Evolutionary conservation across 805 yeast genomes (phyloP).

Genomic region (Metschnikowia lunata): DNA sequence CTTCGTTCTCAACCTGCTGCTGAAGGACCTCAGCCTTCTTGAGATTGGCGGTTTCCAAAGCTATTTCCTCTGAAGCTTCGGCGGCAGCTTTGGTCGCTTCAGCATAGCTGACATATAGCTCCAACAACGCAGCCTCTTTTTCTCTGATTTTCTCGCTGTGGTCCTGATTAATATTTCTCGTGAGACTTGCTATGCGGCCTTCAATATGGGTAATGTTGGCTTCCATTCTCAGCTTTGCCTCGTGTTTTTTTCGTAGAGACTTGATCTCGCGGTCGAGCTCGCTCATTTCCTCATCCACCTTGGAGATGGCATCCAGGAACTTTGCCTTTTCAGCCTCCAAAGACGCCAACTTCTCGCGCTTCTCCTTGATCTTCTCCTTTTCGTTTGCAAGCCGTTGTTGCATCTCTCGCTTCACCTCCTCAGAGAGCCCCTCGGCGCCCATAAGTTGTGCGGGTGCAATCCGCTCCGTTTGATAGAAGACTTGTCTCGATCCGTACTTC

Average conservation of each 20-base stretch:
- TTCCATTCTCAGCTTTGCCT: conserved; percentile 25
- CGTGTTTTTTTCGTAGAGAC: conserved; percentile 25
- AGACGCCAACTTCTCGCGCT: conserved; percentile 7
- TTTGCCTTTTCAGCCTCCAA: conserved; percentile 5
- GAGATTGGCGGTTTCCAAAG: conserved; percentile 5
- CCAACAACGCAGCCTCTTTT: conserved; percentile 24
- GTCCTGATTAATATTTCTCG: conserved; percentile 31
- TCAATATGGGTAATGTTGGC: conserved; percentile 18
- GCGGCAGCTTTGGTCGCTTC: conserved; percentile 22
- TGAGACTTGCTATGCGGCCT: conserved; percentile 11
- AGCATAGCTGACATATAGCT: conserved; percentile 18
- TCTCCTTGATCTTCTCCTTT: conserved; percentile 12
- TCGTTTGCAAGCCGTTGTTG: conserved; percentile 17
- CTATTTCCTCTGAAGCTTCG: conserved; percentile 5
- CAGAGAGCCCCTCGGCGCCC: conserved; percentile 31
- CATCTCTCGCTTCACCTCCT: conserved; percentile 17
- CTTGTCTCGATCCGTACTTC: conserved; percentile 57
- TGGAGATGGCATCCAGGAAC: conserved; percentile 3
- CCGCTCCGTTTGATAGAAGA: conserved; percentile 39
- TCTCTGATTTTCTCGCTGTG: conserved; percentile 36
- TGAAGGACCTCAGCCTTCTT: conserved; percentile 11
- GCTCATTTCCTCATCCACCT: conserved; percentile 9
- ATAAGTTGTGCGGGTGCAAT: conserved; percentile 27
- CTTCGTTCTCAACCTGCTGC: conserved; percentile 13
- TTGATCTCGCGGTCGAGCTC: conserved; percentile 18